Evolutionary conservation across 2,329 filamentous ascomycete genomes (phyloP), one percentile per base, ranked within the genome.

Genomic region (Aphanoascus verrucosus): DNA sequence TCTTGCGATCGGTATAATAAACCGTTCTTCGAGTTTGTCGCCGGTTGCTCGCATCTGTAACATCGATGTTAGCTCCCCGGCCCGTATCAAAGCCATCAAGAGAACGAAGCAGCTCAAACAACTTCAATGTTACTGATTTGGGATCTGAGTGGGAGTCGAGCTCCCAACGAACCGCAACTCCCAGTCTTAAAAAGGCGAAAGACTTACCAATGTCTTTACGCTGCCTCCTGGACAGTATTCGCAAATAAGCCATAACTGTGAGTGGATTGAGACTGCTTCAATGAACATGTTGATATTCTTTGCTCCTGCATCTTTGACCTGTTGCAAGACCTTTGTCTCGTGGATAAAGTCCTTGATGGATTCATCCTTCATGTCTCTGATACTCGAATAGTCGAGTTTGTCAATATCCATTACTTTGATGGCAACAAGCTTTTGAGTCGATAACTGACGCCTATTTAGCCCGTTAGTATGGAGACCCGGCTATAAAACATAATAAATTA

Each of bases 211-310:
- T 7, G 81, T 84, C 55, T 80, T 75, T 5, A 84, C 76, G 66
- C 81, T 84, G 50, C 81, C 81, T 59, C 81, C 81, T 23, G 81
- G 81, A 57, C 80, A 82, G 63, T 83, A 83, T 63, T 84, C 81
- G 64, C 78, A 82, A 52, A 84, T 75, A 57, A 84, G 76, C 81
- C 81, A 84, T 19, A 84, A 69, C 60, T 84, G 80, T 49, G 79
- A 80, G 59, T 83, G 79, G 19, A 83, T 76, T 2, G 79, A 76
- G 43, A 82, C 77, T 0, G 81, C 80, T 60, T 84, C 81, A 57
- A 82, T 79, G 40, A 84, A 75, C 56, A 79, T 74, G 56, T 84
- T 84, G 60, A 84, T 77, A 55, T 83, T 83, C 58, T 77, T 76
- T 1, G 80, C 81, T 38, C 75, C 78, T 55, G 77, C 77, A 59